These are phyloP conservation scores for Plenodomus tracheiphilus DNA, from an alignment of 2,329 filamentous ascomycete genomes.

Conservation along the genomic window DNA sequence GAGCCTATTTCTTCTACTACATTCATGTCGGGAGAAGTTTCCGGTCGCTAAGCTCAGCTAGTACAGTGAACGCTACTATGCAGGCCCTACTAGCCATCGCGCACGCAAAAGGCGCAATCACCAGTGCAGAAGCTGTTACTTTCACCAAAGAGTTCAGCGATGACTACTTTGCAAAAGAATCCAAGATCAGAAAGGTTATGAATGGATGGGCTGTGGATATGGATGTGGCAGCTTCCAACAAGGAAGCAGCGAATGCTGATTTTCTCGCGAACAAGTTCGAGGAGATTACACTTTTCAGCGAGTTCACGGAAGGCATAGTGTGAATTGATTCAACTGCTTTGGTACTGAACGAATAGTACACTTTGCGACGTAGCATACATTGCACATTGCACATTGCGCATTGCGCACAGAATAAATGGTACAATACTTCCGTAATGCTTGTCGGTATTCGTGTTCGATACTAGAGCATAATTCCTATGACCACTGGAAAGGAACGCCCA, in stretches of 20 bases:
- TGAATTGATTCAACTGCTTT: background rate
- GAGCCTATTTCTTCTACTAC: slow-evolving; percentile 9
- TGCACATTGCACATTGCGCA: too few species aligned
- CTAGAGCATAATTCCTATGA: too few species aligned
- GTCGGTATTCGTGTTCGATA: too few species aligned
- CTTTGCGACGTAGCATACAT: too few species aligned
- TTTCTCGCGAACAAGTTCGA: slow-evolving; percentile 9
- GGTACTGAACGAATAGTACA: too few species aligned
- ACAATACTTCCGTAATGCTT: too few species aligned
- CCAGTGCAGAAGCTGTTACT: slow-evolving; percentile 5
- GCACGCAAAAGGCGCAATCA: slow-evolving; percentile 12
- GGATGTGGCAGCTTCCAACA: slow-evolving; percentile 1
- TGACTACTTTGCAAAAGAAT: background rate
- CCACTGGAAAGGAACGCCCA: too few species aligned
- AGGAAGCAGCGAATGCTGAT: slow-evolving; percentile 4
- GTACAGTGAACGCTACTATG: slow-evolving; percentile 9
- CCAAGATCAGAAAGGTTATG: background rate
- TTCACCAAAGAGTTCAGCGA: background rate
- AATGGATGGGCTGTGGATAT: slow-evolving; percentile 11
- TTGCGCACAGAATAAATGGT: too few species aligned
- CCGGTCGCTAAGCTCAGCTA: slow-evolving; percentile 3
- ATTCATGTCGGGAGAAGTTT: slow-evolving; percentile 8
- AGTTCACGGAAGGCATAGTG: slow-evolving; percentile 15
- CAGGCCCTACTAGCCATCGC: slow-evolving; percentile 12
- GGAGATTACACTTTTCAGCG: slow-evolving; percentile 13